These are phyloP conservation scores for Pelargonium exstipulatum DNA, from an alignment of 441 rosid genomes.

Conservation along the genomic window DNA sequence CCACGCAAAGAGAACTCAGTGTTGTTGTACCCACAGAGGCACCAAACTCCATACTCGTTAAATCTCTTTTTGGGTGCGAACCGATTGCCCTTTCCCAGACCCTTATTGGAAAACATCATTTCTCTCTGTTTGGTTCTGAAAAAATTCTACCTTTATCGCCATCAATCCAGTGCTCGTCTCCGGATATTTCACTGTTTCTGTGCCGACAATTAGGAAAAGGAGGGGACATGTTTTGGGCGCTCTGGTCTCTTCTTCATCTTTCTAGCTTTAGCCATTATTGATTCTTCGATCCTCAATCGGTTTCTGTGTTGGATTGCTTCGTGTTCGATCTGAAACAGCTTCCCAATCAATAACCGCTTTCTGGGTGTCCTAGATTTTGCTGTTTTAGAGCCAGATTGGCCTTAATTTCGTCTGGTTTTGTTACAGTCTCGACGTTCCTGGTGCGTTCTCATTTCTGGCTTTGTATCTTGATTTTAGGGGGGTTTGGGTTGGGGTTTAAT, in stretches of 20 bases:
- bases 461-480: background rate
- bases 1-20: constrained; percentile 22
- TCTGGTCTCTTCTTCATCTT: constrained; percentile 15
- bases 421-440: background rate
- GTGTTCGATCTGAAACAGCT: background rate
- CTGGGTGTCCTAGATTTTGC: constrained; percentile 1
- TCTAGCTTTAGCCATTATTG: constrained; percentile 9
- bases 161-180: constrained; percentile 15
- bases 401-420: background rate
- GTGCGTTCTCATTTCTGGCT: background rate
- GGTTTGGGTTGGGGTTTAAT: background rate
- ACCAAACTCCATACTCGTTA: constrained; percentile 14
- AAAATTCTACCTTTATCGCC: background rate
- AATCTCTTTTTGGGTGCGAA: constrained; percentile 1
- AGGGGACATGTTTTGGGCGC: constrained; percentile 6
- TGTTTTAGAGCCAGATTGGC: background rate
- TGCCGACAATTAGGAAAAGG: constrained; percentile 13
- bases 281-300: constrained; percentile 1
- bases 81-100: background rate
- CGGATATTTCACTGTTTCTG: constrained; percentile 6
- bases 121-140: background rate
- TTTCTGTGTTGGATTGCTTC: constrained; percentile 1
- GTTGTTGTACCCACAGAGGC: constrained; percentile 9
- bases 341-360: background rate
- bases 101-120: background rate